Evolutionary conservation across 2,329 filamentous ascomycete genomes (phyloP).

Genomic region (Pestalotiopsis sp.): DNA sequence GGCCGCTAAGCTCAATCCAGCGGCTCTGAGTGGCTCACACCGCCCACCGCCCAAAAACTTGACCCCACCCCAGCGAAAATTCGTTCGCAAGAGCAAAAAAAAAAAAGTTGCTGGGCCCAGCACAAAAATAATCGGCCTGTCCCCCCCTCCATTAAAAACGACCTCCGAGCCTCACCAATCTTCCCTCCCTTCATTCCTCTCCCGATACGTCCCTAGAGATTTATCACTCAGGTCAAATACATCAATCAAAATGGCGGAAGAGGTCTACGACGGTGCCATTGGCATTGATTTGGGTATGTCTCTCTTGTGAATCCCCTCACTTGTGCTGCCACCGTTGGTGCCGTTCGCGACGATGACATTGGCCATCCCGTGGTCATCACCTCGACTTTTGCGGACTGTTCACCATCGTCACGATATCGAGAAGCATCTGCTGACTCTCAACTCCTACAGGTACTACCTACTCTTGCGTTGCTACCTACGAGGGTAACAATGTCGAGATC

Average conservation of each 20-base stretch:
- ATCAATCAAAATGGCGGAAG: constrained; percentile 80
- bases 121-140: constrained; percentile 11
- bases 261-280: constrained; percentile 99
- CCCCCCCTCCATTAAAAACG: constrained; percentile 9
- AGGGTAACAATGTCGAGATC: constrained; percentile 99
- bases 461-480: constrained; percentile 99
- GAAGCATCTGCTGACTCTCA: constrained; percentile 23
- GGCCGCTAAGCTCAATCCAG: constrained; percentile 8
- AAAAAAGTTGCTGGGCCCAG: constrained; percentile 12
- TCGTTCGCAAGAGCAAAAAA: constrained; percentile 8
- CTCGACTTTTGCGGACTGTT: neutral
- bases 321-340: constrained; percentile 12
- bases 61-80: constrained; percentile 12
- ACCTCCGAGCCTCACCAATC: constrained; percentile 12
- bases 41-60: constrained; percentile 3
- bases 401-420: neutral
- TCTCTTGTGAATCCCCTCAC: neutral
- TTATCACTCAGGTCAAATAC: constrained; percentile 29
- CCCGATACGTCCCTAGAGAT: constrained; percentile 21
- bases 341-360: neutral
- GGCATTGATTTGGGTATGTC: constrained; percentile 97
- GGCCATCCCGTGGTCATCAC: neutral
- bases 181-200: constrained; percentile 20
- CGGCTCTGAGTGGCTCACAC: constrained; percentile 6
- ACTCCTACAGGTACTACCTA: constrained; percentile 84